Conservation (phyloP, 805 yeast species). For the Candida odintsovae region DNA sequence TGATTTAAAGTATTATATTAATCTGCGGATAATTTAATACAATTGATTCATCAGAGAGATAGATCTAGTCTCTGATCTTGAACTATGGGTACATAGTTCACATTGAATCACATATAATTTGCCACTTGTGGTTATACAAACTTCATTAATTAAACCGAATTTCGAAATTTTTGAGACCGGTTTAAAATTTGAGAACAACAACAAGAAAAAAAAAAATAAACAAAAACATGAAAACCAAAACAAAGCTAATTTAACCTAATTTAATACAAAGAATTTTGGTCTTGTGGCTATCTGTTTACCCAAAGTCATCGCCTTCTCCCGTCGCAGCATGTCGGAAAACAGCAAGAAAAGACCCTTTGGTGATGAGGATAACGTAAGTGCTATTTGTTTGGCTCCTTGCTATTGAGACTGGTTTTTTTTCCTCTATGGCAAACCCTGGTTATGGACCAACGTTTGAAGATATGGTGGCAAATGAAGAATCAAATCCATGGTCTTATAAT, state of each 20-base stretch:
- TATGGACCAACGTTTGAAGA: background rate
- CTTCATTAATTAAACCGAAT: background rate
- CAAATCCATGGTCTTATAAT: too few species aligned
- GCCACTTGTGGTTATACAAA: too few species aligned
- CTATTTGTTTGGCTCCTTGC: background rate
- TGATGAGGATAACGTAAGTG: slow-evolving; percentile 7
- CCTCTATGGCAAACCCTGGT: background rate
- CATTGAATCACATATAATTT: too few species aligned
- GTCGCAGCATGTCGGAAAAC: slow-evolving; percentile 3
- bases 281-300: background rate
- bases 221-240: background rate
- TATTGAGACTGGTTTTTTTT: background rate
- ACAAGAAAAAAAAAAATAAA: background rate
- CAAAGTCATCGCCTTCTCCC: background rate
- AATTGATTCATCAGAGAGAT: too few species aligned
- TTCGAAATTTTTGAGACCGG: background rate
- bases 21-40: too few species aligned
- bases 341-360: slow-evolving; percentile 16
- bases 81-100: too few species aligned
- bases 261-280: background rate
- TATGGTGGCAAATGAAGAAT: background rate
- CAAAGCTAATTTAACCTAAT: background rate
- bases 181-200: background rate
- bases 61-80: too few species aligned
- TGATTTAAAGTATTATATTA: too few species aligned